Percentiles rank a stretch among this genome's conserved stretches.
Evolutionary conservation across 169 alveolate genomes (phyloP).

Genomic region (Cryptosporidium sp.): DNA sequence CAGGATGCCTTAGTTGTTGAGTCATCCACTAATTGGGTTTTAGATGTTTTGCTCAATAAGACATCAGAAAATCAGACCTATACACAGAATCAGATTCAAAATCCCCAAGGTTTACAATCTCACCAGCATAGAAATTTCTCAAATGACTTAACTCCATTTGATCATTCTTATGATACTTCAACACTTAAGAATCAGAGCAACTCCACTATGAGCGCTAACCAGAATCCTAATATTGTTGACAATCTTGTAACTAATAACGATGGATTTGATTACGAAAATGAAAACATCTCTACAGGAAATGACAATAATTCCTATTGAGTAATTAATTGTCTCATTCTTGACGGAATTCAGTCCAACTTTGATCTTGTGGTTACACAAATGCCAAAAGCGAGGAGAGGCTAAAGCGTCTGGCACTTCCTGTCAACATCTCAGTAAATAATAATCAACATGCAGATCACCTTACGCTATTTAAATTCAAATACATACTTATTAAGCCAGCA

Average conservation of each 20-base stretch:
- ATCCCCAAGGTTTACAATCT: neutral
- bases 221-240: neutral
- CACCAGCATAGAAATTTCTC: neutral
- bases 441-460: neutral
- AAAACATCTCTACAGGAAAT: neutral
- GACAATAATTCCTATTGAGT: neutral
- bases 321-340: neutral
- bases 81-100: neutral
- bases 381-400: neutral
- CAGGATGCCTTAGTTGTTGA: conserved; percentile 72
- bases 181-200: neutral
- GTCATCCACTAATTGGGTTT: conserved; percentile 73
- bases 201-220: neutral
- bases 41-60: conserved; percentile 49
- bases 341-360: neutral
- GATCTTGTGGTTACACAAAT: neutral
- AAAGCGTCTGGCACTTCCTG: neutral
- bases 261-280: conserved; percentile 1
- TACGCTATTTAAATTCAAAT: conserved; percentile 4
- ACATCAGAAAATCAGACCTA: conserved; percentile 6
- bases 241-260: neutral
- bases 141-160: neutral
- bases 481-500: neutral
- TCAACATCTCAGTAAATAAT: neutral
- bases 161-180: neutral